Evolutionary conservation across 768 basidiomycete genomes (phyloP).

Genomic region (Polyporus arcularius): DNA sequence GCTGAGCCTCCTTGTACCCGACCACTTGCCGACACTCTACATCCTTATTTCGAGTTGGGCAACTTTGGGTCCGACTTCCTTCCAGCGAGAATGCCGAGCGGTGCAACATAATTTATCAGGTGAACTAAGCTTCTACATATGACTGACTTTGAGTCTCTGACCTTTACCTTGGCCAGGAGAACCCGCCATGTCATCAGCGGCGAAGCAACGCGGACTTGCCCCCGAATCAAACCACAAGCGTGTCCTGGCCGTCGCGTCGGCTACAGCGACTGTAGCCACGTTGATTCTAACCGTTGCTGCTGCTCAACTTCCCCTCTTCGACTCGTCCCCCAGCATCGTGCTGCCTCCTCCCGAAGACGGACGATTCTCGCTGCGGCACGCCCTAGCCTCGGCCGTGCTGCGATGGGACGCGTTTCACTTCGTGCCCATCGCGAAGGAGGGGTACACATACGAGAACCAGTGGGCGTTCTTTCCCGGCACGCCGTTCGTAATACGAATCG

Average conservation of each 20-base stretch:
- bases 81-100: no score
- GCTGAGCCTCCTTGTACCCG: no score
- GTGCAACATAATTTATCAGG: no score
- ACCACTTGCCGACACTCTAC: no score
- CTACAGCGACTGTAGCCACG: conserved; percentile 1
- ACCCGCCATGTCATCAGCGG: not conserved
- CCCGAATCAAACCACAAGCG: not conserved
- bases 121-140: not conserved
- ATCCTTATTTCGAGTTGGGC: no score
- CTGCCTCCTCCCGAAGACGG: not conserved
- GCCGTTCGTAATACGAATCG: conserved; percentile 51
- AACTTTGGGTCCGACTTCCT: no score
- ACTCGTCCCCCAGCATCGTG: conserved; percentile 26
- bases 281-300: conserved; percentile 11
- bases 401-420: conserved; percentile 94
- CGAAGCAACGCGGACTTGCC: not conserved
- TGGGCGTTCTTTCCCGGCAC: conserved; percentile 86
- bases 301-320: conserved; percentile 27
- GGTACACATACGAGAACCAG: conserved; percentile 71
- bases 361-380: conserved; percentile 1
- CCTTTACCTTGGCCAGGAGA: not conserved
- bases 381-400: conserved; percentile 40
- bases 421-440: conserved; percentile 58
- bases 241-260: not conserved
- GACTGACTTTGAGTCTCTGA: not conserved